A percentile compares a stretch with the other conserved stretches of the same genome.
phyloP scores from a whole-genome alignment of 768 basidiomycete species.

The Tulasnella sp. region DNA sequence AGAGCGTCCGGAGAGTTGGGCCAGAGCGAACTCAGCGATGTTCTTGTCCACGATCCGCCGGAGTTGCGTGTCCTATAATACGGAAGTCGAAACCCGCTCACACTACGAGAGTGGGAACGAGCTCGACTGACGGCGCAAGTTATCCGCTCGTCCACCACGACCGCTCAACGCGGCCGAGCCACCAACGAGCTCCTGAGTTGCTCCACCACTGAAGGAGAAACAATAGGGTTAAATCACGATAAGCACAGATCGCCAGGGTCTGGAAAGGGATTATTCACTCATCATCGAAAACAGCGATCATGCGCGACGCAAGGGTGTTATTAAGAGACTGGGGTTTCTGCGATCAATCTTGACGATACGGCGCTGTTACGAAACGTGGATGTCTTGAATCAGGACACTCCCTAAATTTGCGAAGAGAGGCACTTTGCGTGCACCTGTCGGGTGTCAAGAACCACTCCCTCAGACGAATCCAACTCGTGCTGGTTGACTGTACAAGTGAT shows the following conservation, averaged over 20 bases:
- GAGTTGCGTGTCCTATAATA: too few species aligned
- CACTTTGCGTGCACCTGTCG: constrained; percentile 57
- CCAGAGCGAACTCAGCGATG: too few species aligned
- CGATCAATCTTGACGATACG: constrained; percentile 96
- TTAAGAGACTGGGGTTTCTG: constrained; percentile 99
- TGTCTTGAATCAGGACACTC: background rate
- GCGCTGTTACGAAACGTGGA: constrained; percentile 51
- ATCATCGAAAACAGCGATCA: constrained; percentile 99
- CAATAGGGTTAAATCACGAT: background rate
- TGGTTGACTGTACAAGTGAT: constrained; percentile 69
- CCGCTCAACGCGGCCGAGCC: constrained; percentile 97
- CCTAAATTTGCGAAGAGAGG: background rate
- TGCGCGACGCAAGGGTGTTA: constrained; percentile 90
- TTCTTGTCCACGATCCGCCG: too few species aligned
- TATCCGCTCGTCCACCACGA: constrained; percentile 94
- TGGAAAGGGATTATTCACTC: constrained; percentile 61
- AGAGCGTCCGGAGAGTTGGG: background rate
- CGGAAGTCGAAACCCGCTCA: too few species aligned
- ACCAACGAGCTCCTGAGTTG: constrained; percentile 94
- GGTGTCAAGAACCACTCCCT: constrained; percentile 99
- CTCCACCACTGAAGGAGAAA: constrained; percentile 71
- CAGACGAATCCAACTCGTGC: constrained; percentile 82
- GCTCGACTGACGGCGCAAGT: constrained; percentile 81
- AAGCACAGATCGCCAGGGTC: background rate
- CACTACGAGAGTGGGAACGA: too few species aligned